These are phyloP conservation scores for Candida sanyaensis DNA, from an alignment of 1,139 yeast genomes.

Conservation along the genomic window DNA sequence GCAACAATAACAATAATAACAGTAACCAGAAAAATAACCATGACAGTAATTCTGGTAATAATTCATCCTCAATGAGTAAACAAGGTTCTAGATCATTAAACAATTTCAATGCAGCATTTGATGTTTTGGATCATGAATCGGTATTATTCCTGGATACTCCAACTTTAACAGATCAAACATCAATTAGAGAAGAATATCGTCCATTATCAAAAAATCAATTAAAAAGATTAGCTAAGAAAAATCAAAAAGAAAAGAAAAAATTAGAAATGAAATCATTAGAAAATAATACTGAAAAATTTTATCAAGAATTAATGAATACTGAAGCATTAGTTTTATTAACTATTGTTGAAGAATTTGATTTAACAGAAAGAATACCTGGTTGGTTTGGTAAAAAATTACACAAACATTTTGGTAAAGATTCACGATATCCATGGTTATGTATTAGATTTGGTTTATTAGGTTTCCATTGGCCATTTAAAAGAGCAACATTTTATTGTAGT, in stretches of 20 bases:
- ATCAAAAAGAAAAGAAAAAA: conserved; percentile 15
- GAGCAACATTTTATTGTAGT: conserved; percentile 40
- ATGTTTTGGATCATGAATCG: conserved; percentile 29
- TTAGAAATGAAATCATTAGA: conserved; percentile 17
- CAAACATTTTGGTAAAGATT: conserved; percentile 30
- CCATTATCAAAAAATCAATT: conserved; percentile 38
- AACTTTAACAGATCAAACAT: conserved; percentile 6
- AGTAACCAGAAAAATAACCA: too few relatives aligned
- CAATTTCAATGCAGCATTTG: conserved; percentile 32
- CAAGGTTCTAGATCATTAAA: conserved; percentile 10
- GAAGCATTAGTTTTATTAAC: conserved; percentile 44
- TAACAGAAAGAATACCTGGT: conserved; percentile 34
- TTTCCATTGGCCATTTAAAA: conserved; percentile 50
- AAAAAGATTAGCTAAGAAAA: conserved; percentile 33
- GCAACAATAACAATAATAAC: not conserved
- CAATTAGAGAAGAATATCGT: conserved; percentile 16
- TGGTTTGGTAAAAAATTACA: conserved; percentile 24
- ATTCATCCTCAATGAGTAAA: not conserved
- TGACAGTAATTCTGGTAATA: not conserved
- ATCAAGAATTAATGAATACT: conserved; percentile 35
- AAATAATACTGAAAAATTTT: conserved; percentile 24
- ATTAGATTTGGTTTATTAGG: conserved; percentile 43
- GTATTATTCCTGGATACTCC: conserved; percentile 22
- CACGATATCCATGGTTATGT: conserved; percentile 30
- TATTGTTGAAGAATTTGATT: conserved; percentile 35